phyloP scores from a whole-genome alignment of 2,329 filamentous ascomycete genomes.

The Canariomyces notabilis region DNA sequence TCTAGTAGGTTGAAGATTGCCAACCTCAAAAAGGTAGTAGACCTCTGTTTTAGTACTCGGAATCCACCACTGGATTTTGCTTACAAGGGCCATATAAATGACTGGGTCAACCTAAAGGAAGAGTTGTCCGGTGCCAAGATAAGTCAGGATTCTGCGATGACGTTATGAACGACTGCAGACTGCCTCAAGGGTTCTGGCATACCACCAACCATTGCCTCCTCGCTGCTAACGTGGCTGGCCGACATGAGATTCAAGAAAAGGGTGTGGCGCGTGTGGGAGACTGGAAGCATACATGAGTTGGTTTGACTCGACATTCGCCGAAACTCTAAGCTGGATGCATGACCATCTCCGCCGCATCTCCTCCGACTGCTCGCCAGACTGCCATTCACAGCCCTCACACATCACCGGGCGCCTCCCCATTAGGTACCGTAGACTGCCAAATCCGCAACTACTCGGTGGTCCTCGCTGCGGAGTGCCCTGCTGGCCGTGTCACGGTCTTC shows the following conservation, averaged over 20 bases:
- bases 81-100: too few relatives aligned
- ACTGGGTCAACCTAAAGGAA: too few relatives aligned
- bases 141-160: neutral
- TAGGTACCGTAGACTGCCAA: conserved; percentile 10
- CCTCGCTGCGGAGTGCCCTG: conserved; percentile 16
- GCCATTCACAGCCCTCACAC: conserved; percentile 6
- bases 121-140: neutral
- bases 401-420: conserved; percentile 5
- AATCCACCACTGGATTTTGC: too few relatives aligned
- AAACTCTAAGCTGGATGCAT: conserved; percentile 15
- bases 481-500: conserved; percentile 23
- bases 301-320: conserved; percentile 14
- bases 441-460: conserved; percentile 6
- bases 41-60: too few relatives aligned
- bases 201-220: neutral
- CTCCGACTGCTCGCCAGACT: conserved; percentile 3
- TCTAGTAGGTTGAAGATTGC: too few relatives aligned
- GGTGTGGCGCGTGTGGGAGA: neutral
- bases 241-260: neutral
- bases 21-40: too few relatives aligned
- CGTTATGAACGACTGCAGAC: neutral
- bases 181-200: neutral
- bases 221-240: neutral
- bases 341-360: conserved; percentile 11
- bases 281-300: neutral